Percentiles rank a stretch among this genome's conserved stretches.
Conservation (phyloP, 169 alveolate genomes). For the Cryptosporidium viatorum region DNA sequence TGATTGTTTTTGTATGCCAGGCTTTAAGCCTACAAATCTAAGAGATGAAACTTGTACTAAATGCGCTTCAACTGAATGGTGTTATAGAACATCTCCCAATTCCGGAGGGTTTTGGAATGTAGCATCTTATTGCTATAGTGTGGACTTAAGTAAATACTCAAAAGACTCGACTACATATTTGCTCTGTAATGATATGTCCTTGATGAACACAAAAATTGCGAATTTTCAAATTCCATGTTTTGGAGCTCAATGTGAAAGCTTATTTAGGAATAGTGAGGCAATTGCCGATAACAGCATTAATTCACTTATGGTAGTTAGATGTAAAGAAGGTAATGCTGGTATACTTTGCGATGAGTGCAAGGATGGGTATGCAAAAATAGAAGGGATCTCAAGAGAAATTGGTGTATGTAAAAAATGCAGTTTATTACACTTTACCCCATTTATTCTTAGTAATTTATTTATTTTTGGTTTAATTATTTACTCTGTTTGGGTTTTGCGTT, state of each 20-base stretch:
- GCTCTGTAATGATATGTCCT: slow-evolving; percentile 22
- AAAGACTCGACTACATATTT: slow-evolving; percentile 23
- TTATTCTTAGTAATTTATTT: slow-evolving; percentile 4
- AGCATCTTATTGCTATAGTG: slow-evolving; percentile 58
- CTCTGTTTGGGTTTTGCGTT: slow-evolving; percentile 69
- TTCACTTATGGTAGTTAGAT: slow-evolving; percentile 1
- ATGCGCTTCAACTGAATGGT: slow-evolving; percentile 60
- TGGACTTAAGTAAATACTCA: slow-evolving; percentile 15
- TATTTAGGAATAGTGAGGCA: slow-evolving; percentile 8
- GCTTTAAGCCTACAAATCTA: slow-evolving; percentile 24
- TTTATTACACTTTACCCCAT: slow-evolving; percentile 19
- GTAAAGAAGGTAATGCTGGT: slow-evolving; percentile 68
- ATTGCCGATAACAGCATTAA: slow-evolving; percentile 6
- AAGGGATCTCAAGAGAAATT: neutral
- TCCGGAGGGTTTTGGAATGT: slow-evolving; percentile 74
- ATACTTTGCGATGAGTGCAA: slow-evolving; percentile 58
- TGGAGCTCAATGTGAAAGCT: slow-evolving; percentile 62
- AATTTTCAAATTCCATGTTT: slow-evolving; percentile 39
- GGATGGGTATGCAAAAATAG: slow-evolving; percentile 54
- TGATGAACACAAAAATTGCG: slow-evolving; percentile 7
- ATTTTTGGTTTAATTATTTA: slow-evolving; percentile 19
- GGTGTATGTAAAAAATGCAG: slow-evolving; percentile 33
- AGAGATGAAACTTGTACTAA: slow-evolving; percentile 33
- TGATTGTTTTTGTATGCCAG: slow-evolving; percentile 62
- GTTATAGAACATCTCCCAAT: neutral